A percentile compares a stretch with the other conserved stretches of the same genome.
Conservation (phyloP, 129 eudicot species). For the Silybum marianum region DNA sequence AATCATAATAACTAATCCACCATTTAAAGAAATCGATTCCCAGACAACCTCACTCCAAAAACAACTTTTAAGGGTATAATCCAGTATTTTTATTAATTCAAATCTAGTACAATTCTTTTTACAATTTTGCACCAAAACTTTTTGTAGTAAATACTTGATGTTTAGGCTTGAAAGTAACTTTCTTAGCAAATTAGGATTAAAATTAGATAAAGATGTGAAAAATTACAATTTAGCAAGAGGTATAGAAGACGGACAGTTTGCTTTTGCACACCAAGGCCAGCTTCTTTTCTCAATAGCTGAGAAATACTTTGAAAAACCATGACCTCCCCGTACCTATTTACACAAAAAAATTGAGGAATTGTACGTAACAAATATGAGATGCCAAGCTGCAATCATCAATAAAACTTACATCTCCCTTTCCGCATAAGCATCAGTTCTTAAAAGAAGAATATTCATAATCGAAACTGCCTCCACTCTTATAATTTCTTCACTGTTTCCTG, state of each 20-base stretch:
- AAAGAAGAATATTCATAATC: constrained; percentile 68
- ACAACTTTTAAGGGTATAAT: neutral
- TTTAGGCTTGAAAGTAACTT: neutral
- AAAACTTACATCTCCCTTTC: constrained; percentile 78
- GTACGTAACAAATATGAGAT: neutral
- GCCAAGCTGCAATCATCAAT: neutral
- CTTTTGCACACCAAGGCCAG: constrained; percentile 66
- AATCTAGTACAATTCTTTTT: neutral
- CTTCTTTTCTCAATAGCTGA: constrained; percentile 63
- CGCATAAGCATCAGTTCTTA: constrained; percentile 67
- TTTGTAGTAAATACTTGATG: constrained; percentile 5
- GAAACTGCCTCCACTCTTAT: constrained; percentile 73
- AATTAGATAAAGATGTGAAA: constrained; percentile 20
- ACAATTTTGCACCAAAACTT: neutral
- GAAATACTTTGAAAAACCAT: constrained; percentile 56
- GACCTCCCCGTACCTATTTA: constrained; percentile 58
- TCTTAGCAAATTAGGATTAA: neutral
- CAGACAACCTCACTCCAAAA: neutral
- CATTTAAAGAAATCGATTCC: neutral
- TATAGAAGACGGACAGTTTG: constrained; percentile 69
- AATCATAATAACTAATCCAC: neutral
- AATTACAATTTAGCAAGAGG: constrained; percentile 80
- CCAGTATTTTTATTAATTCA: constrained; percentile 1
- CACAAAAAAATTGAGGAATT: neutral
- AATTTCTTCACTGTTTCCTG: constrained; percentile 38